Percentiles rank a stretch among this genome's conserved stretches.
Evolutionary conservation across 371 early-diverging fungal species (phyloP).

Genomic region (Mucor piriformis): DNA sequence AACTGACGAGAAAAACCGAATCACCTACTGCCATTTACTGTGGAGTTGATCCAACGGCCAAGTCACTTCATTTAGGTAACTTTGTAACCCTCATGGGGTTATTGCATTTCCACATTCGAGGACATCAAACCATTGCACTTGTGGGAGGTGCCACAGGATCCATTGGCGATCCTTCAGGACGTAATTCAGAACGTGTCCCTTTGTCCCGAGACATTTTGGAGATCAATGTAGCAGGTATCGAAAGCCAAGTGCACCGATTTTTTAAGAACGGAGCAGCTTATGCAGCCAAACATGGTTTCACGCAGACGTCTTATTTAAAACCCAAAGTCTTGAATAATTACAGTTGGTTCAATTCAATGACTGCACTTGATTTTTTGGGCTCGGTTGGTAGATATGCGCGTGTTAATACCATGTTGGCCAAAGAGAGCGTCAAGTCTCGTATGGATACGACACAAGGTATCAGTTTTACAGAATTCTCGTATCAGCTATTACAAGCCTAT

Average conservation of each 20-base stretch:
- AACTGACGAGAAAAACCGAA: conserved; percentile 49
- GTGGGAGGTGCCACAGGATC: conserved; percentile 95
- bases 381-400: conserved; percentile 80
- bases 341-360: conserved; percentile 80
- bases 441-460: conserved; percentile 85
- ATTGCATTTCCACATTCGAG: conserved; percentile 83
- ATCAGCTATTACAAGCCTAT: conserved; percentile 94
- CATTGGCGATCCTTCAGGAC: conserved; percentile 94
- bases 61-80: conserved; percentile 89
- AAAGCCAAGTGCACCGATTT: conserved; percentile 70
- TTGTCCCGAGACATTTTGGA: conserved; percentile 59
- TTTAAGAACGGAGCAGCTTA: conserved; percentile 71
- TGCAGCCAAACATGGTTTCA: conserved; percentile 52
- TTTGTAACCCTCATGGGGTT: conserved; percentile 83
- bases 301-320: conserved; percentile 14
- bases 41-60: conserved; percentile 97
- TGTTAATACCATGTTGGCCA: conserved; percentile 83
- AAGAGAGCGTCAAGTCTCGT: conserved; percentile 83
- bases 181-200: conserved; percentile 77
- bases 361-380: conserved; percentile 80
- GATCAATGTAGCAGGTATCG: conserved; percentile 71
- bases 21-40: conserved; percentile 73
- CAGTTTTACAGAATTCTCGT: conserved; percentile 94
- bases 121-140: conserved; percentile 84
- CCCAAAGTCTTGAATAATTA: conserved; percentile 79